These are phyloP conservation scores for Urochloa ruziziensis DNA, from an alignment of 176 grass and related monocot species.

Conservation along the genomic window DNA sequence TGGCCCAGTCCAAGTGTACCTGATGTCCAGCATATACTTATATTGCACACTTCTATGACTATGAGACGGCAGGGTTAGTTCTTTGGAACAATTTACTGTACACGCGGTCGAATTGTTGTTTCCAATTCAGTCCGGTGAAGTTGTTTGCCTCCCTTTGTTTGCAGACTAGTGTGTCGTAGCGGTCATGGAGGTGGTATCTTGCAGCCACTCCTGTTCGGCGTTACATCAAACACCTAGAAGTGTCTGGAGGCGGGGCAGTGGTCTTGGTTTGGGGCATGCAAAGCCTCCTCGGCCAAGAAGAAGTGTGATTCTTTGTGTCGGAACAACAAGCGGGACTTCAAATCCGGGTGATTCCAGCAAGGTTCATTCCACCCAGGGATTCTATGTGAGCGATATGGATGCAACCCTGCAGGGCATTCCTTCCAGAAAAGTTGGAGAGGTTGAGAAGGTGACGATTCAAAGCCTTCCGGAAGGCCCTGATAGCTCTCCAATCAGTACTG, in stretches of 20 bases:
- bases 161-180: conserved; percentile 17
- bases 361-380: conserved; percentile 20
- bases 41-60: not conserved
- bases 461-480: conserved; percentile 54
- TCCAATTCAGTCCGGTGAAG: not conserved
- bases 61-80: not conserved
- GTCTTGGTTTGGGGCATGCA: conserved; percentile 12
- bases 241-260: conserved; percentile 29
- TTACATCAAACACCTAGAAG: conserved; percentile 47
- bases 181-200: conserved; percentile 72
- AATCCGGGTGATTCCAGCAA: conserved; percentile 22
- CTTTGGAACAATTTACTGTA: not conserved
- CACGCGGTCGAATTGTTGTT: not conserved
- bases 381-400: conserved; percentile 43
- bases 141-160: not conserved
- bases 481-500: conserved; percentile 68
- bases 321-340: conserved; percentile 6
- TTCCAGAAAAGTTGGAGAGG: conserved; percentile 31
- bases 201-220: conserved; percentile 51
- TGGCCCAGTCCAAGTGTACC: not conserved
- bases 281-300: conserved; percentile 33
- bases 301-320: conserved; percentile 35
- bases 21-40: not conserved
- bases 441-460: conserved; percentile 59
- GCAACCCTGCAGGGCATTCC: conserved; percentile 45